Evolutionary conservation across 495 filamentous ascomycete species (phyloP).

Genomic region (Tuber borchii): DNA sequence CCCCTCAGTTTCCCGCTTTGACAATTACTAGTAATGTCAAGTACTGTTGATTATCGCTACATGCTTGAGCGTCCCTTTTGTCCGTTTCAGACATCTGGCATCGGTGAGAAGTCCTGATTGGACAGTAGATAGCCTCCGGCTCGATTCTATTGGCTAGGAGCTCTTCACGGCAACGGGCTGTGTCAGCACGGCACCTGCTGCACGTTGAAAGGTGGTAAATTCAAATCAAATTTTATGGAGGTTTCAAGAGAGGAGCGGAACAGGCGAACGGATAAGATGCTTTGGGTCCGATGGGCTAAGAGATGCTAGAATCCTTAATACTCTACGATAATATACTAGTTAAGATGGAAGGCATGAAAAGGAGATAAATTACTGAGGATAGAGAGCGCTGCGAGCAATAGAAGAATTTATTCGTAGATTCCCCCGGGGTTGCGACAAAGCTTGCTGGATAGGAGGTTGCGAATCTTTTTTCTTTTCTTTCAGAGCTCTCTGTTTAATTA

Average conservation of each 20-base stretch:
- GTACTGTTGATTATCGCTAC: neutral
- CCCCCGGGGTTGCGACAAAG: neutral
- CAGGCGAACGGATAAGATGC: neutral
- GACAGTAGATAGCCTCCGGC: neutral
- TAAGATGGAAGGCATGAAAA: neutral
- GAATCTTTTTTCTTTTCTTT: neutral
- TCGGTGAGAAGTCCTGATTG: constrained; percentile 4
- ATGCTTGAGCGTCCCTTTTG: neutral
- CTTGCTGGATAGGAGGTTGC: neutral
- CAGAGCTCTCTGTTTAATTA: neutral
- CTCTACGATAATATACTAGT: neutral
- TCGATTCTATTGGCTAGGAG: neutral
- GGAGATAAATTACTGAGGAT: neutral
- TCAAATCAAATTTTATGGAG: no score
- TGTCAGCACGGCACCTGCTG: neutral
- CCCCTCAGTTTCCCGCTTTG: neutral
- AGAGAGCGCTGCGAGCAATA: neutral
- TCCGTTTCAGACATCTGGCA: neutral
- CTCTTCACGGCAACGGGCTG: neutral
- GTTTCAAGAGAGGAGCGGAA: neutral
- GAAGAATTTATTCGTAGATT: neutral
- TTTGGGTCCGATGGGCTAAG: neutral
- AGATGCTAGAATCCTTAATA: neutral
- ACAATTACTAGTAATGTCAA: neutral
- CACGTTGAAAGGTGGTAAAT: neutral